Evolutionary conservation across 495 filamentous ascomycete species (phyloP), one percentile per base, ranked within the genome.

Genomic region (Glutinoglossum americanum): DNA sequence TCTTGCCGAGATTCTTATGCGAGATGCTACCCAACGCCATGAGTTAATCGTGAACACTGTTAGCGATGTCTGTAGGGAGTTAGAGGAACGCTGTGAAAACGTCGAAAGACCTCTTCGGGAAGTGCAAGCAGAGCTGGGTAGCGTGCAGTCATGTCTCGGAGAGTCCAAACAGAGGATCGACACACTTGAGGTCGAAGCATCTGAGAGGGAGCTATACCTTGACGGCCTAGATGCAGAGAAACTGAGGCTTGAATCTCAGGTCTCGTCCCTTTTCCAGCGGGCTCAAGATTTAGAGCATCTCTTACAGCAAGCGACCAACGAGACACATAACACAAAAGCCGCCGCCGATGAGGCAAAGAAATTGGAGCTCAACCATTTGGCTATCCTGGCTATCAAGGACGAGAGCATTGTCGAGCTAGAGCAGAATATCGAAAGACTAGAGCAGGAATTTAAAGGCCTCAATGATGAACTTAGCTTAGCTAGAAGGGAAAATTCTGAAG

Each of bases 31-130:
- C 1, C 58, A 62, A 26, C 67, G 69, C 25, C 68, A 73, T 13
- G 65, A 74, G 15, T 62, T 59, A 26, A 64, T 78, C 27, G 65
- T 79, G 25, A 68, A 68, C 25, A 73, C 70, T 37, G 67, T 80
- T 7, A 72, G 72, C 45, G 68, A 73, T 17, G 67, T 74, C 19
- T 81, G 78, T 60, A 68, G 69, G 19, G 76, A 81, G 49, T 68
- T 81, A 5, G 79, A 82, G 58, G 66, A 67, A 51, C 71, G 79
- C 19, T 80, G 78, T 57, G 65, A 68, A 13, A 67, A 69, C 30
- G 65, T 70, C 1, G 77, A 80, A 64, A 65, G 62, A 13, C 78
- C 77, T 5, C 61, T 80, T 8, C 68, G 67, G 19, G 64, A 64
- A 15, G 72, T 73, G 37, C 69, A 72, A 60, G 62, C 69, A 60